Base-by-base conservation (phyloP, 2,329 filamentous ascomycete genomes). In the Mycosphaerelloides madeirae region DNA sequence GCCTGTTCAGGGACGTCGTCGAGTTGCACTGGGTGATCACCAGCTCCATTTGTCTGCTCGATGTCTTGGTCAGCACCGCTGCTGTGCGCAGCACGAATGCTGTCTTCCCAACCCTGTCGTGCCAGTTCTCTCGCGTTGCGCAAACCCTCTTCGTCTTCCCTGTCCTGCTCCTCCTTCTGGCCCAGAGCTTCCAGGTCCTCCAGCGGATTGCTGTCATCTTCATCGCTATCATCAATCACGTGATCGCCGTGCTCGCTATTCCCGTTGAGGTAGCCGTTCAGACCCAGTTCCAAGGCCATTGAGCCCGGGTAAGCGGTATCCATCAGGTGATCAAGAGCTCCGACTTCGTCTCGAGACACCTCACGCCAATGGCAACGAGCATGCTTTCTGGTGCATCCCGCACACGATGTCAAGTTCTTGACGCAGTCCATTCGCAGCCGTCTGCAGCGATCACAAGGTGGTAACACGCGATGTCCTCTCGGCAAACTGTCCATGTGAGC, bases 381-480 rank as follows among this genome's bases (percentile, higher is more conserved):
- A 62, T 95, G 88, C 63, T 94, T 94, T 64, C 87, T 90, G 0
- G 88, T 94, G 65, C 88, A 95, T 16, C 87, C 87, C 65, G 84
- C 80, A 60, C 89, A 95, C 7, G 87, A 87, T 0, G 87, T 94
- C 31, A 93, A 72, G 51, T 95, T 86, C 67, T 94, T 94, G 37
- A 90, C 72, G 50, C 88, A 95, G 46, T 87, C 80, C 69, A 89
- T 86, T 53, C 85, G 82, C 13, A 94, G 72, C 22, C 88, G 77
- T 34, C 88, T 77, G 62, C 88, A 95, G 29, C 87, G 76, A 62
- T 95, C 89, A 61, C 88, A 95, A 0, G 87, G 86, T 8, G 88
- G 89, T n/a, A 80, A 67, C 38, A 95, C 85, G 5, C 79, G 72
- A 43, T 88, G 84, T 3, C 87, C 87, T 37, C 85, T 83, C 37